A percentile compares a stretch with the other conserved stretches of the same genome.
phyloP scores from a whole-genome alignment of 176 grass and related monocot genomes.

The Oryza punctata region DNA sequence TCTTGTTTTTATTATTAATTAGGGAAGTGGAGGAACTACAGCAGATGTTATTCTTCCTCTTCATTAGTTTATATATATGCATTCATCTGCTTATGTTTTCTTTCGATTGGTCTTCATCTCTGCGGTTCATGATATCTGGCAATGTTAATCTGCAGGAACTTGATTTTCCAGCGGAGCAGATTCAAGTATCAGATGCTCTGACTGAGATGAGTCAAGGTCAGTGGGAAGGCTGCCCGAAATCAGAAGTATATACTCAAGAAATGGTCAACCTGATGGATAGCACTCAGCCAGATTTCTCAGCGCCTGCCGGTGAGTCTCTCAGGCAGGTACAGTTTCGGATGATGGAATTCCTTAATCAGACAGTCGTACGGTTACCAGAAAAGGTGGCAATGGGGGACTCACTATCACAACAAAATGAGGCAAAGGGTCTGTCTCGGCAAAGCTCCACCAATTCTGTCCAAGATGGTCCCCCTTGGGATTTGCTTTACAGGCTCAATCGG shows the following conservation, averaged over 20 bases:
- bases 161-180: conserved; percentile 78
- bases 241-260: conserved; percentile 78
- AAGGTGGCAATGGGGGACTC: conserved; percentile 61
- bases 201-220: conserved; percentile 86
- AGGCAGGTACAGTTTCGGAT: conserved; percentile 83
- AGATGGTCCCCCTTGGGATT: conserved; percentile 64
- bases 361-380: conserved; percentile 77
- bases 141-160: conserved; percentile 67
- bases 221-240: conserved; percentile 78
- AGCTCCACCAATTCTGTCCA: conserved; percentile 71
- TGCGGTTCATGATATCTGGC: not conserved
- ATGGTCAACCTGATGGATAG: conserved; percentile 70
- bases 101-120: not conserved
- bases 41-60: not conserved
- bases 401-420: conserved; percentile 54
- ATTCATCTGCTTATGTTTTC: not conserved
- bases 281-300: conserved; percentile 77
- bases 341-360: conserved; percentile 71
- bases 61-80: not conserved
- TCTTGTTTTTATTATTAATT: not conserved
- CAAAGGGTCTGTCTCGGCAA: conserved; percentile 63
- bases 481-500: conserved; percentile 64
- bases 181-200: conserved; percentile 73
- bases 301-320: conserved; percentile 78
- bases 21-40: not conserved